Evolutionary conservation across 768 basidiomycete species (phyloP).

Genomic region (Kwoniella mangroviensis): DNA sequence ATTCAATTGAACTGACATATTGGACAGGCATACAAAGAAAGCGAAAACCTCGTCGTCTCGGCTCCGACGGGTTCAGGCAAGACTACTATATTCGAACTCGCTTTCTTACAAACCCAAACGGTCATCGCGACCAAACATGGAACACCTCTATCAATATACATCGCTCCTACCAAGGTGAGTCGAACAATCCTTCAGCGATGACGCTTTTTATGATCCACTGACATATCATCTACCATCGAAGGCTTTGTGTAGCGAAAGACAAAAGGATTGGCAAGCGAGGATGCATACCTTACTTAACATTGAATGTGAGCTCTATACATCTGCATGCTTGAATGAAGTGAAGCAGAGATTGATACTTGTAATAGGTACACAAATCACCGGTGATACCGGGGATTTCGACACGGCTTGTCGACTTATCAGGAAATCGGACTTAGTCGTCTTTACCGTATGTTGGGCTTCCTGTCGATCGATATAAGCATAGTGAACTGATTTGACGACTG

Average conservation of each 20-base stretch:
- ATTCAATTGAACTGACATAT: constrained; percentile 14
- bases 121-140: constrained; percentile 53
- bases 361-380: constrained; percentile 85
- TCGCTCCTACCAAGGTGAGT: constrained; percentile 85
- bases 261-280: constrained; percentile 80
- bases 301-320: constrained; percentile 62
- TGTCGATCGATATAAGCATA: not conserved
- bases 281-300: constrained; percentile 73
- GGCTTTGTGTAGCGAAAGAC: constrained; percentile 86
- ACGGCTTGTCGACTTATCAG: constrained; percentile 75
- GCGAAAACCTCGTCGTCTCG: constrained; percentile 59
- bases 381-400: constrained; percentile 75
- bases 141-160: constrained; percentile 66
- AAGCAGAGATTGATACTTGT: no score
- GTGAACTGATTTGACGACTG: no score
- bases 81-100: constrained; percentile 90
- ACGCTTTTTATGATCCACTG: no score
- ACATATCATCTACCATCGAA: constrained; percentile 52
- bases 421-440: constrained; percentile 77
- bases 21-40: constrained; percentile 46
- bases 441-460: constrained; percentile 65
- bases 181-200: not conserved
- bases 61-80: constrained; percentile 97
- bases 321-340: not conserved
- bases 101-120: constrained; percentile 67